Evolutionary conservation across 2,329 filamentous ascomycete species (phyloP), one percentile per base, ranked within the genome.

Genomic region (Venturia carpophila): DNA sequence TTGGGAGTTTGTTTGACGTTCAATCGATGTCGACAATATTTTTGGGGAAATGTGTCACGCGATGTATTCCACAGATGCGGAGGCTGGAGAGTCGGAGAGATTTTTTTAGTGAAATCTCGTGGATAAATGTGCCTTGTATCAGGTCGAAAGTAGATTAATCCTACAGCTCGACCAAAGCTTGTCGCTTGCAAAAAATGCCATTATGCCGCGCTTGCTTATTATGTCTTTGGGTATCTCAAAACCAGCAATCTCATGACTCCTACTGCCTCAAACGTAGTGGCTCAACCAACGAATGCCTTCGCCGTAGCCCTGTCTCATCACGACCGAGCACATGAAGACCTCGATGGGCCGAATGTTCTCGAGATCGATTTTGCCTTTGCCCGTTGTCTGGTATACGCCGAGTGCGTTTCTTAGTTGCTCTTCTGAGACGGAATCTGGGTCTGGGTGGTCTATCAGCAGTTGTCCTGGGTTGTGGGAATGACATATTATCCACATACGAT

Each of bases 311-410:
- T 67, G 65, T 34, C 65, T 60, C 63, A 66, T 49, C 19, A 55
- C 45, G 24, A 67, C 39, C 9, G 13, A 24, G 45, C 41, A 58
- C 42, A 37, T 78, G 69, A 97, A 97, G 68, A 97, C 86, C 84
- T 99, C 94, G 74, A 97, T 93, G 27, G 92, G 91, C 71, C 92
- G 84, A 78, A 96, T 96, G 42, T 91, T 91, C 82, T 96, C 92
- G 70, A 94, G 83, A 69, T 88, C 90, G 68, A 95, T 88, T 84
- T 95, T 96, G 79, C 92, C 92, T 85, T 96, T 96, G 72, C 92
- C 92, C 67, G 91, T 96, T 65, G 92, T 96, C 80, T 97, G 93
- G 80, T 95, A 97, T 73, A 97, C 79, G 68, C 94, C 94, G 66
- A 99, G 83, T 77, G 92, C 89, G 76, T 94, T 88, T 77, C 94